phyloP scores from a whole-genome alignment of 2,329 filamentous ascomycete species.

The Fusarium sp. region DNA sequence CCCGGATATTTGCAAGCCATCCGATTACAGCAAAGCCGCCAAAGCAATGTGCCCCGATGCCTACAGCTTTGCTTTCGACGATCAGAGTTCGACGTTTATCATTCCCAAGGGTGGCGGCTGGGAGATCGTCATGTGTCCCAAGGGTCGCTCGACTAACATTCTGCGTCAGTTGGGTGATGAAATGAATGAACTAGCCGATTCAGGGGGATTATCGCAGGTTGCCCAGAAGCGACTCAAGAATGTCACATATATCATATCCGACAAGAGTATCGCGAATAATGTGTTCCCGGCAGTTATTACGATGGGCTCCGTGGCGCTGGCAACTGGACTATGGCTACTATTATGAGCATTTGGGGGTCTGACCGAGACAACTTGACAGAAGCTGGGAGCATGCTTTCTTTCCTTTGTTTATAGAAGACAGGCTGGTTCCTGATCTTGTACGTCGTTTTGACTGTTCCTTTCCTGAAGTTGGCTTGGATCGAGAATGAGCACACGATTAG shows the following conservation, averaged over 20 bases:
- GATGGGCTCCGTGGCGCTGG: conserved; percentile 19
- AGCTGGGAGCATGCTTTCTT: conserved; percentile 7
- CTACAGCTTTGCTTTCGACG: conserved; percentile 80
- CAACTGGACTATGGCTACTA: conserved; percentile 31
- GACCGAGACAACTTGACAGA: neutral
- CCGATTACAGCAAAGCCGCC: conserved; percentile 75
- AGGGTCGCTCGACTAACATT: conserved; percentile 70
- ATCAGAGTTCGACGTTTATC: conserved; percentile 70
- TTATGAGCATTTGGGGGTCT: conserved; percentile 9
- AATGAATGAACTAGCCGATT: conserved; percentile 60
- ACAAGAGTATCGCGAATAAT: conserved; percentile 41
- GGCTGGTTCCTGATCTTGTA: conserved; percentile 30
- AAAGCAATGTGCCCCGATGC: conserved; percentile 86
- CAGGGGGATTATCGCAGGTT: conserved; percentile 52
- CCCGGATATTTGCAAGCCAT: conserved; percentile 73
- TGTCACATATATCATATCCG: conserved; percentile 51
- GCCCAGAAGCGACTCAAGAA: conserved; percentile 49
- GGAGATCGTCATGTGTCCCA: conserved; percentile 82
- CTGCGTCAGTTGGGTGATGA: conserved; percentile 63
- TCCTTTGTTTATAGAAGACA: conserved; percentile 21
- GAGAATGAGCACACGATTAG: conserved; percentile 15
- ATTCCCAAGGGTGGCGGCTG: conserved; percentile 78
- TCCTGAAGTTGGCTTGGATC: conserved; percentile 2
- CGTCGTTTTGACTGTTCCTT: neutral
- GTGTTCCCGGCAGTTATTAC: conserved; percentile 27